Evolutionary conservation across 371 early-diverging fungal species (phyloP), one percentile per base, ranked within the genome.

Genomic region (Homolaphlyctis polyrhiza): DNA sequence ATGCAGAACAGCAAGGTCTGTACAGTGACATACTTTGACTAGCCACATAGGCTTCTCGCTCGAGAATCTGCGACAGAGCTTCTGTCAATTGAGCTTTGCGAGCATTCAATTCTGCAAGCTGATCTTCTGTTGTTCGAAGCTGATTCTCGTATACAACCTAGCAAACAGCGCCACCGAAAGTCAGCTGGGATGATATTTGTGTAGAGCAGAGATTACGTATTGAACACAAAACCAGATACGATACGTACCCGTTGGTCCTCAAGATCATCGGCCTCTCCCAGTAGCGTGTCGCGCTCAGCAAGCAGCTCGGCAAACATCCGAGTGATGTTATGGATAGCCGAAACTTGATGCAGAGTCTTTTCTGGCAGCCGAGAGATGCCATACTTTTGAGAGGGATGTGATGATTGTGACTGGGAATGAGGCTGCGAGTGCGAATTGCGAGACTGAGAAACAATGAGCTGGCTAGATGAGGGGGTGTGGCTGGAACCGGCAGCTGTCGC

Each of bases 91-190:
- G 18, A 18, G 16, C 18, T 45, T 45, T 45, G 45, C 45, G 45
- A 16, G 27, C 61, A 61, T 23, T 60, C 1, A 82, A 72, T 18
- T 73, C 66, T 30, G 76, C 73, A 58, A 84, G 67, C 52, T 83
- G 81, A 29, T 82, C 81, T 59, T 89, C 35, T 80, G 75, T 69
- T 86, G 76, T 66, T 83, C 81, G 32, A 69, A 72, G 48, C 74
- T 79, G 35, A 88, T 65, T 11, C 52, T 27, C 29, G 11, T 58
- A 49, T 35, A 18, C 45, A 45, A 45, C 23, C 45, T 18, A 45
- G 45, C 45, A 45, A 23, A 45, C 18, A 45, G 16, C 45, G 23
- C 18, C 23, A 45, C 45, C n/a, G n/a, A n/a, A n/a, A n/a, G n/a
- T n/a, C n/a, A n/a, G n/a, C n/a, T n/a, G n/a, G n/a, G n/a, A n/a